Evolutionary conservation across 1,284 basidiomycete genomes (phyloP), one percentile per base, ranked within the genome.

Genomic region (Lignosus rhinocerotis): DNA sequence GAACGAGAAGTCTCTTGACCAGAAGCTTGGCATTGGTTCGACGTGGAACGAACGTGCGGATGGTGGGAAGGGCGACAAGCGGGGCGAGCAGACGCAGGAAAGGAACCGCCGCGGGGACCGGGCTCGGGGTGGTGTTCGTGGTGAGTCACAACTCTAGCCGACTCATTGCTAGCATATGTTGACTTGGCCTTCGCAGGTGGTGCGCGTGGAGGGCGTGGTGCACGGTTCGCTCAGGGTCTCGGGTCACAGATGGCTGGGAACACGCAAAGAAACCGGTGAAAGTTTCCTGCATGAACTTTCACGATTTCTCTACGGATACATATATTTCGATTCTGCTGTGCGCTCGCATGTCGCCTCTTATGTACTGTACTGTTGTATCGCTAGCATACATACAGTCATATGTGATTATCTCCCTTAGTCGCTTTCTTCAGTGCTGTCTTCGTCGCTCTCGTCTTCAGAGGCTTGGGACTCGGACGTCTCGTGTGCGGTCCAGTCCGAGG

Each of bases 1-100:
- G 71, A 98, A 96, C 73, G 96, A 98, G 77, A 96, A 98, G 79
- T 79, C 86, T n/a, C 78, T 98, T 53, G 96, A 98, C 72, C 74
- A 83, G 67, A 96, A 96, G 76, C 83, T 96, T 63, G 93, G 93
- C 47, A 83, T 82, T 14, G 76, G 78, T 44, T 76, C 78, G 32
- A 80, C 81, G 17, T 93, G 90, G 83, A 80, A 81, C 38, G 92
- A 92, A 55, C 79, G 90, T 38, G 79, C 75, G 30, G 90, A 90
- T 61, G 85, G 84, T 16, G 73, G 73, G n/a, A 89, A 90, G 70
- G 86, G 86, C 32, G 89, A 90, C 67, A 91, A 92, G 72, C 82
- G 88, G 17, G 86, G 86, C 16, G 90, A 92, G 65, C 88, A 90
- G 69, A 78, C 84, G 11, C 84, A 87, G 67, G 90, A 91, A 70